Evolutionary conservation across 169 alveolate genomes (phyloP), one percentile per base, ranked within the genome.

Genomic region (Plasmodium relictum): DNA sequence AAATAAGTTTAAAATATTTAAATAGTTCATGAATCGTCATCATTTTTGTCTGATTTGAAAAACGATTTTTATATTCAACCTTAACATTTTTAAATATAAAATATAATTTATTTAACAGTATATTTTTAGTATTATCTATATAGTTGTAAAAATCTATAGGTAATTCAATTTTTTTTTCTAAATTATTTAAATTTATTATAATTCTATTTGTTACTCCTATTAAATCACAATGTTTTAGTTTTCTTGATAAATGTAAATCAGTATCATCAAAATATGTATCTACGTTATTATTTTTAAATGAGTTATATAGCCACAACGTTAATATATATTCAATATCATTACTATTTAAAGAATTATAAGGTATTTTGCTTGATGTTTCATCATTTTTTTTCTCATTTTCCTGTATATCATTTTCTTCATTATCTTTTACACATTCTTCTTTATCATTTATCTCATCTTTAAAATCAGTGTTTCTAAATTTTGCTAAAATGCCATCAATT

Each of bases 141-240:
- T 78, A 58, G 18, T 16, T 78, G 48, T 78, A 78, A 78, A 78
- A 78, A 66, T 78, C 76, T 0, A 68, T 16, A 59, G 89, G 89
- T 39, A 78, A 2, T 56, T 78, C 63, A 14, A 58, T 52, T 52
- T 78, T 78, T 78, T 37, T 78, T 22, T 78, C 78, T 10, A 37
- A 42, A 14, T 48, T 78, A 54, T 31, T 78, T 41, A 78, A 56
- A 54, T 78, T 78, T 63, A 78, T 78, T 8, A 78, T 78, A 48
- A 78, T 58, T 65, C 89, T 48, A 26, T 78, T 78, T n/a, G 76
- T 65, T 20, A 26, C 89, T 48, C 89, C 89, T 48, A 78, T 78
- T 16, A 78, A 45, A 42, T 78, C 89, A 42, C 89, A 78, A 65
- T 78, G 63, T 78, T 78, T 78, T 58, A 78, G 39, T 24, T 78